Evolutionary conservation across 768 basidiomycete species (phyloP).

Genomic region (Leucosporidium yakuticum): DNA sequence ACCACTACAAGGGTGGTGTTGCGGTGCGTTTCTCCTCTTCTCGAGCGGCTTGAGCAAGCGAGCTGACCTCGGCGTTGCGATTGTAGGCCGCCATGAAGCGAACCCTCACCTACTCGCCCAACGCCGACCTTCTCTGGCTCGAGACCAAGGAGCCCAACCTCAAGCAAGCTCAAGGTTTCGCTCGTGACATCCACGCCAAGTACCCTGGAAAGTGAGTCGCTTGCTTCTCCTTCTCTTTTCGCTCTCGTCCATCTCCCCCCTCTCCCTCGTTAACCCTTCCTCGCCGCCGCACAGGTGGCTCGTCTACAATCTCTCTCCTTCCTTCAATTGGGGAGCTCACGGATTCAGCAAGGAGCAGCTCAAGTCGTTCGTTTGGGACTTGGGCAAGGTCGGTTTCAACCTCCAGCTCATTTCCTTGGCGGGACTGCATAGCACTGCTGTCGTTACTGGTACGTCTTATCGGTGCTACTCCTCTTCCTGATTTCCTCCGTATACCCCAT

Average conservation of each 20-base stretch:
- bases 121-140: constrained; percentile 85
- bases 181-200: constrained; percentile 63
- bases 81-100: constrained; percentile 69
- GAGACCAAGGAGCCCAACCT: constrained; percentile 87
- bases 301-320: constrained; percentile 88
- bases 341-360: constrained; percentile 63
- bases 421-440: constrained; percentile 79
- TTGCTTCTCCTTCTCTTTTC: neutral
- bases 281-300: constrained; percentile 55
- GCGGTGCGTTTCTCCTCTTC: constrained; percentile 47
- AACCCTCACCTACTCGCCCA: constrained; percentile 69
- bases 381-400: constrained; percentile 82
- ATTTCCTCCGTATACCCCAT: neutral
- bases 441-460: constrained; percentile 57
- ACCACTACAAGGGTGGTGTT: constrained; percentile 75
- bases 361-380: constrained; percentile 81
- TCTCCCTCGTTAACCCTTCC: neutral
- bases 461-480: too few species aligned
- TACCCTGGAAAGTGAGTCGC: constrained; percentile 61
- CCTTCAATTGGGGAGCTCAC: constrained; percentile 84
- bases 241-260: too few species aligned
- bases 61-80: neutral
- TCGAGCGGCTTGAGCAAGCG: neutral
- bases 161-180: constrained; percentile 69
- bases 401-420: constrained; percentile 83